A percentile compares a stretch with the other conserved stretches of the same genome.
phyloP scores from a whole-genome alignment of 139 green algal genomes.

The Chlamydomonas sphaeroides region DNA sequence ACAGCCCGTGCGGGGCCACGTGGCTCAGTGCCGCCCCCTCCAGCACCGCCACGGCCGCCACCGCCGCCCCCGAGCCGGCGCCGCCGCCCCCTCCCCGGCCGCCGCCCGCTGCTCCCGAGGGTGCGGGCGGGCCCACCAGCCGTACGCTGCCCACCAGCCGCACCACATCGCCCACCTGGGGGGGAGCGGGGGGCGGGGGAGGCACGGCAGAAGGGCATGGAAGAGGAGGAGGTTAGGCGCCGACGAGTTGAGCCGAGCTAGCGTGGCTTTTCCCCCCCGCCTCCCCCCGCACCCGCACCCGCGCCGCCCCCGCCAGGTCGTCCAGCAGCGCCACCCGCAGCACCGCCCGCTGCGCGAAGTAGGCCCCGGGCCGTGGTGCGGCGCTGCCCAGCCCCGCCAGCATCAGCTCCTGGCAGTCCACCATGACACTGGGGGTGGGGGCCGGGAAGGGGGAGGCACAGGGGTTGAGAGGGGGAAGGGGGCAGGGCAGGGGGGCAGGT shows the following conservation, averaged over 20 bases:
- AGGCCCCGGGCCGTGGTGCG: neutral
- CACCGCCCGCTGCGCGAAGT: neutral
- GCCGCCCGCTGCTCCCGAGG: neutral
- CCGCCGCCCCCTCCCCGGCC: neutral
- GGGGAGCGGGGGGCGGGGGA: neutral
- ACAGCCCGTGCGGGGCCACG: neutral
- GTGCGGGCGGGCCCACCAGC: neutral
- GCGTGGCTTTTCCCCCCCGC: too few species aligned
- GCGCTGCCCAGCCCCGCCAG: neutral
- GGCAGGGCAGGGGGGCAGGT: too few species aligned
- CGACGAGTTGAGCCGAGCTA: too few species aligned
- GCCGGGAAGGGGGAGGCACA: too few species aligned
- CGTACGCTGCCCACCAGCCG: slow-evolving; percentile 8
- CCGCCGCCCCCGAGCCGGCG: neutral
- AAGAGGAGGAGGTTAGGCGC: too few species aligned
- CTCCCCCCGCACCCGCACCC: too few species aligned
- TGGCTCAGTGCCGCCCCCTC: neutral
- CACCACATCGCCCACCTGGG: slow-evolving; percentile 36
- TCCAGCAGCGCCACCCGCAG: slow-evolving; percentile 8
- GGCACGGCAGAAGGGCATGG: neutral
- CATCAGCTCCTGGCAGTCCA: slow-evolving; percentile 23
- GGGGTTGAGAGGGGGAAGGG: too few species aligned
- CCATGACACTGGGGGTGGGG: neutral
- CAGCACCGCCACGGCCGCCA: neutral
- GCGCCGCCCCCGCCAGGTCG: slow-evolving; percentile 8